Evolutionary conservation across 805 yeast genomes (phyloP), one percentile per base, ranked within the genome.

Genomic region (Candida chilensis): DNA sequence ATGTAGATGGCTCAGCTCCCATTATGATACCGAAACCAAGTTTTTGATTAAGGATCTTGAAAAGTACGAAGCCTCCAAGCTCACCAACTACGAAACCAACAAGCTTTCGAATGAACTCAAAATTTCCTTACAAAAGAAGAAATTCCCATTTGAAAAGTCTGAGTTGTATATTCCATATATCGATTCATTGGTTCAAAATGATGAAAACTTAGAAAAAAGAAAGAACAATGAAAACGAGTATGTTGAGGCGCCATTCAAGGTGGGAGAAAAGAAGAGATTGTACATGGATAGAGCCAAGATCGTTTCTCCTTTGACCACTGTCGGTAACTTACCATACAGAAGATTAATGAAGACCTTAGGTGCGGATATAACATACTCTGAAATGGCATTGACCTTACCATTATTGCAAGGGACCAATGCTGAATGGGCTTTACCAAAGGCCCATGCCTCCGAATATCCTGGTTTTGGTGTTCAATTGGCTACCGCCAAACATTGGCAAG

Each of bases 351-450:
- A 78, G 45, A 68, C 79, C 1, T 54, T 86, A 20, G 96, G 96
- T 12, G 95, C 95, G 9, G 96, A 92, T 45, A 70, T 87, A 12
- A 92, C 98, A 0, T 92, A 84, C 50, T 72, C 88, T 24, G 99
- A 92, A 58, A 92, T 92, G 98, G 96, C 97, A 0, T 64, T 92
- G 21, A 62, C 83, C 2, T 59, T 84, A 30, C 96, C 97, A 1
- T 60, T 92, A 31, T 59, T 92, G 16, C 95, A 85, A 50, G 98
- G 96, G 17, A 71, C 80, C 12, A 86, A 86, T 50, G 74, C 94
- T 2, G 99, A 92, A 54, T 92, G 99, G 99, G 99, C 99, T 0
- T 64, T 92, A 28, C 86, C 95, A 14, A 83, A 88, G 45, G 92
- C 95, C 4, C 96, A 92, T 51, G 50, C 57, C 14, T 57, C 75